Evolutionary conservation across 176 grass and related monocot genomes (phyloP), one percentile per base, ranked within the genome.

Genomic region (Pontederia paniculata): DNA sequence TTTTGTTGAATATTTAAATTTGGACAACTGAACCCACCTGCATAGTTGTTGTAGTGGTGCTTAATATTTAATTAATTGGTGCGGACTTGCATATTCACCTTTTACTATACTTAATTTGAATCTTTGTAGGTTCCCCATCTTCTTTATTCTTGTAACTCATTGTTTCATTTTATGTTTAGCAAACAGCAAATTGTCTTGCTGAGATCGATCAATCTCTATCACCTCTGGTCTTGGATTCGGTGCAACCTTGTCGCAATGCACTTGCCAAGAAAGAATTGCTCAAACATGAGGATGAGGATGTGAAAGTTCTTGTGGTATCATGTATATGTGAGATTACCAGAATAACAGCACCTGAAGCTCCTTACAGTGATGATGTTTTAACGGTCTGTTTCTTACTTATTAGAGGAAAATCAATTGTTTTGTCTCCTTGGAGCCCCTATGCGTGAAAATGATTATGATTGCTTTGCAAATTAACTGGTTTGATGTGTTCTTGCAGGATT

Each of bases 241-340:
- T 98, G 52, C 70, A 88, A 66, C 65, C 77, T 53, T 84, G 69
- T 76, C 72, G 88, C 23, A 89, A 77, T 48, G 94, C 94, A 70
- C 74, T 98, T 60, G 71, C 78, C 17, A 84, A 89, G 62, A 70
- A 82, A 81, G 83, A 98, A 59, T 62, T 98, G 18, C 63, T 98
- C 59, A 98, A 88, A 71, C 86, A 90, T 77, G 72, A 85, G 25
- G 80, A 98, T 78, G 65, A 80, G 17, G 76, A 93, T 76, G 87
- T 84, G 37, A 98, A 88, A 84, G 83, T 98, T 78, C 75, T 80
- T 31, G 74, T 98, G 45, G 87, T 83, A 62, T 93, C 80, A 47
- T 98, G 86, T 71, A 78, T 98, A 64, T 98, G 94, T 82, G 94
- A 98, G 53, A 93, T 98, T 62, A 98, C 94, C 68, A 83, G 94